A percentile compares a stretch with the other conserved stretches of the same genome.
phyloP scores from a whole-genome alignment of 768 basidiomycete species.

The Solioccasus polychromus region DNA sequence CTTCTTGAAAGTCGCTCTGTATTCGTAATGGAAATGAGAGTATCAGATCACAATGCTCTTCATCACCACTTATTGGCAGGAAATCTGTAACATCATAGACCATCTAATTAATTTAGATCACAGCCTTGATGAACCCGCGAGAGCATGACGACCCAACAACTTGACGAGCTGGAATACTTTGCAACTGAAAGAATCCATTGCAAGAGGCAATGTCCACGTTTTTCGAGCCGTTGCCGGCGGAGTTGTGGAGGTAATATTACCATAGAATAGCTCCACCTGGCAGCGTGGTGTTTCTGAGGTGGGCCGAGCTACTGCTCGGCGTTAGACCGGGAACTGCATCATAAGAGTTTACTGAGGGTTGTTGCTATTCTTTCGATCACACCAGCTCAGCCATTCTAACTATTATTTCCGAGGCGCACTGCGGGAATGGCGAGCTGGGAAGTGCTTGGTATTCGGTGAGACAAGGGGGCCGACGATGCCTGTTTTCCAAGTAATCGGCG shows the following conservation, averaged over 20 bases:
- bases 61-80: constrained; percentile 51
- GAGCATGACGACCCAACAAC: constrained; percentile 80
- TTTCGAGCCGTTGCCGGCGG: constrained; percentile 15
- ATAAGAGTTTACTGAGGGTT: too few relatives aligned
- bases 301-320: constrained; percentile 5
- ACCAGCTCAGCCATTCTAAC: too few relatives aligned
- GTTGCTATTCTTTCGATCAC: too few relatives aligned
- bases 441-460: background rate
- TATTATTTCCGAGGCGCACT: background rate
- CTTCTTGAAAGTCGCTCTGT: constrained; percentile 73
- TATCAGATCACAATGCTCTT: constrained; percentile 35
- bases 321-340: constrained; percentile 26
- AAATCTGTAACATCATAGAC: constrained; percentile 80
- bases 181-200: constrained; percentile 32
- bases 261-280: constrained; percentile 1
- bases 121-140: constrained; percentile 28
- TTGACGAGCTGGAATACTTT: constrained; percentile 50
- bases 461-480: background rate
- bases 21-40: background rate
- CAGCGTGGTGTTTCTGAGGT: background rate
- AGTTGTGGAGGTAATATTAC: constrained; percentile 18
- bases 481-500: constrained; percentile 1
- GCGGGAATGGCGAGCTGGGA: background rate
- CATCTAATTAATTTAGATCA: constrained; percentile 59
- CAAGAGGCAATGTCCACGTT: background rate